Conservation (phyloP, 2,329 filamentous ascomycete genomes). For the Elsinoe australis region DNA sequence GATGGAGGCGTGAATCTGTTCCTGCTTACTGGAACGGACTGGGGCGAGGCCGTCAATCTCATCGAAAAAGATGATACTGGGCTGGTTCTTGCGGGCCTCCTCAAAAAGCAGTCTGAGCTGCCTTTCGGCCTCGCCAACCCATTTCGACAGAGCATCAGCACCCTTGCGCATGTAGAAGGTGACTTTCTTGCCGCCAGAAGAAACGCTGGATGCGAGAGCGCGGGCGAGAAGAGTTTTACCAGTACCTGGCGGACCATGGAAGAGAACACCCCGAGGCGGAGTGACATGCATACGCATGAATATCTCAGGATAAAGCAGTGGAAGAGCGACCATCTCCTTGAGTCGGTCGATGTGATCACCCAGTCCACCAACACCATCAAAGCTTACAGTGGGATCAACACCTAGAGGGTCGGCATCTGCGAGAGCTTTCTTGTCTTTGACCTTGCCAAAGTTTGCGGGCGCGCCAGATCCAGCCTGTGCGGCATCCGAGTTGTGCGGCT, state of each 20-base stretch:
- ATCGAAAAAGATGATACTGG: conserved; percentile 99
- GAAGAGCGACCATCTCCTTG: conserved; percentile 97
- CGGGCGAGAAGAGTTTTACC: conserved; percentile 96
- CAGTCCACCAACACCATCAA: conserved; percentile 87
- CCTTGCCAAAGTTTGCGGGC: conserved; percentile 77
- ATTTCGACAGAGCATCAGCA: conserved; percentile 94
- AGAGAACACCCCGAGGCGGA: conserved; percentile 86
- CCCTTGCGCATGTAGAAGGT: conserved; percentile 99
- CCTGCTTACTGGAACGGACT: conserved; percentile 93
- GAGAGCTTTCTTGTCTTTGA: conserved; percentile 85
- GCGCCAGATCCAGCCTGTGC: conserved; percentile 48
- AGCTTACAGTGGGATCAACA: conserved; percentile 85
- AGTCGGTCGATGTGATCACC: conserved; percentile 92
- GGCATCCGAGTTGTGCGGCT: conserved; percentile 51
- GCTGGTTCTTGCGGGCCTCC: conserved; percentile 89
- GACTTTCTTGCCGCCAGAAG: conserved; percentile 82
- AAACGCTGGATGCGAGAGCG: conserved; percentile 84
- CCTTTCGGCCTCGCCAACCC: conserved; percentile 96
- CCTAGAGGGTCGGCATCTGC: conserved; percentile 92
- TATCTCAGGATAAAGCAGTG: conserved; percentile 87
- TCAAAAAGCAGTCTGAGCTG: conserved; percentile 91
- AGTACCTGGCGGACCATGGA: conserved; percentile 93
- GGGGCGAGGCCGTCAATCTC: conserved; percentile 96
- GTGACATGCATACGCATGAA: conserved; percentile 89
- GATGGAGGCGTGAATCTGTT: conserved; percentile 97